Evolutionary conservation across 176 grass and related monocot genomes (phyloP), one percentile per base, ranked within the genome.

Genomic region (Musa schizocarpa): DNA sequence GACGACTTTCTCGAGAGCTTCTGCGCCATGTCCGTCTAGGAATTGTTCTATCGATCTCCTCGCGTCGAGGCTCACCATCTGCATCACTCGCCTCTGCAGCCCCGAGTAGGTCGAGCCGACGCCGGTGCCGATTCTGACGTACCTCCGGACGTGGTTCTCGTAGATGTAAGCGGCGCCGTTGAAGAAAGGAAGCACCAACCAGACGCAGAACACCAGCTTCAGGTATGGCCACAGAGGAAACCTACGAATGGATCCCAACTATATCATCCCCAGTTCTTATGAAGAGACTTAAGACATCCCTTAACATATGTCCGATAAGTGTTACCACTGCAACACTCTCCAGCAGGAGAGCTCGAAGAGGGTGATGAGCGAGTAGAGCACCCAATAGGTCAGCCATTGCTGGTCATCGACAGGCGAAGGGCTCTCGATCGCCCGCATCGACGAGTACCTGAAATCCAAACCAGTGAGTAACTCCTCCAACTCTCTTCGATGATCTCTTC

Each of bases 321-420:
- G 69, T 73, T 77, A 99, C 95, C 90, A 94, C 74, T 83, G 82
- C 23, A 99, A 84, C 64, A 91, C 86, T 73, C 82, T 91, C 90
- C 90, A 94, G 82, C 54, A 91, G 54, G 95, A 91, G 59, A 99
- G 86, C 78, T 99, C 95, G 8, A 99, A 99, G 54, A 99, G 79
- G 48, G 95, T 94, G 70, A 99, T 85, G 26, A 99, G 83, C 65
- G 95, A 94, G 79, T 99, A 90, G 52, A 99, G 27, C 14, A 83
- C 75, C 95, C 95, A 99, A 77, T 99, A 99, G 25, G 95, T 94
- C 43, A 99, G 95, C 95, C 95, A 99, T 63, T 99, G 95, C 84
- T 99, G 95, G 75, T 99, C 90, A 76, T 99, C 95, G 63, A 99
- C 55, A 50, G 76, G 6, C 65, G 95, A 91, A 70, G 95, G 95